Percentiles rank a stretch among this genome's conserved stretches.
These are phyloP conservation scores for Eremochloa ophiuroides DNA, from an alignment of 176 grass and related monocot species.

Conservation along the genomic window DNA sequence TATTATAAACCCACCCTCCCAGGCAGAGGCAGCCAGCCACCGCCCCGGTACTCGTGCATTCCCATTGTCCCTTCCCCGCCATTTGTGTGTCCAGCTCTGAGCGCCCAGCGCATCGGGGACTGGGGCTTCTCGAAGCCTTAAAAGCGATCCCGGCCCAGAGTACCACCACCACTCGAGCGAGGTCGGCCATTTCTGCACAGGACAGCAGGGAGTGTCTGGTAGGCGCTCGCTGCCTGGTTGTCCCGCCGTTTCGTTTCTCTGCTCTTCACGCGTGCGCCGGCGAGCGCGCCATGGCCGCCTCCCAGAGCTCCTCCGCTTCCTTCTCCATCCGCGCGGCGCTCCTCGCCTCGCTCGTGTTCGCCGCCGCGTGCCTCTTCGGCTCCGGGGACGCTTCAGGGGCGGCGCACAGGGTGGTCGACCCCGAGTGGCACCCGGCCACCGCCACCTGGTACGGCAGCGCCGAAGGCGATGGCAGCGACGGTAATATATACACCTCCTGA, in stretches of 20 bases:
- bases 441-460: conserved; percentile 93
- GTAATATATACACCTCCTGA: too few relatives aligned
- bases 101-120: conserved; percentile 6
- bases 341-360: conserved; percentile 11
- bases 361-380: not conserved
- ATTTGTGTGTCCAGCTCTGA: conserved; percentile 37
- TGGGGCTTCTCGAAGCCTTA: conserved; percentile 48
- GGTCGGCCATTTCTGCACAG: not conserved
- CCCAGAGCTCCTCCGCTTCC: not conserved
- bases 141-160: not conserved
- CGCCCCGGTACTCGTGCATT: conserved; percentile 17
- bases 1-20: conserved; percentile 30
- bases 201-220: not conserved
- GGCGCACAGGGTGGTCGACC: conserved; percentile 52
- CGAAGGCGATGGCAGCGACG: conserved; percentile 92
- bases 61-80: conserved; percentile 32
- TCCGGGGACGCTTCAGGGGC: conserved; percentile 21
- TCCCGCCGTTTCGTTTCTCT: not conserved
- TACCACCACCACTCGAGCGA: not conserved
- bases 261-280: not conserved
- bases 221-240: not conserved
- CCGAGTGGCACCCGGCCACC: conserved; percentile 84
- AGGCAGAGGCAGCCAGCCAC: not conserved
- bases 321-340: not conserved
- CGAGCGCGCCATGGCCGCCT: not conserved